phyloP scores from a whole-genome alignment of 129 eudicot species.

The Lactuca saligna region DNA sequence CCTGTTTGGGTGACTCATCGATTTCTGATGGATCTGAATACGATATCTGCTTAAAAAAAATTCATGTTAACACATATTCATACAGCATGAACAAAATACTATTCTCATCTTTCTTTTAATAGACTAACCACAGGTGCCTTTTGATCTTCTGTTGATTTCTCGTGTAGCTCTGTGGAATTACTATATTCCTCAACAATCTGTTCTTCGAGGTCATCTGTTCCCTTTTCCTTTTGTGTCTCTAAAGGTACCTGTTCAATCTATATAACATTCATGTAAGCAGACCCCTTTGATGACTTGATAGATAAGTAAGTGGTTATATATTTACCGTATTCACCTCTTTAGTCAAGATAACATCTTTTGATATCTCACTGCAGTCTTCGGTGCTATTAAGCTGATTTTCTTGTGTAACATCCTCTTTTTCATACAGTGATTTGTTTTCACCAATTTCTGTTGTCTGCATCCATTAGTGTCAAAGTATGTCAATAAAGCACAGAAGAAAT shows the following conservation, averaged over 20 bases:
- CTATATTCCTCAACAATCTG: slow-evolving; percentile 18
- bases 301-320: neutral
- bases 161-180: slow-evolving; percentile 17
- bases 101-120: neutral
- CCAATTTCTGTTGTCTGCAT: neutral
- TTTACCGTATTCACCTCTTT: slow-evolving; percentile 28
- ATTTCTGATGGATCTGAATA: slow-evolving; percentile 23
- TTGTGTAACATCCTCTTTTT: slow-evolving; percentile 18
- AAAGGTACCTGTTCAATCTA: slow-evolving; percentile 19
- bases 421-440: slow-evolving; percentile 1
- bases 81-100: neutral
- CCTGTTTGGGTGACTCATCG: slow-evolving; percentile 9
- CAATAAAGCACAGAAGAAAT: too few relatives aligned
- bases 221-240: slow-evolving; percentile 1
- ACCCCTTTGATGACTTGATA: slow-evolving; percentile 8
- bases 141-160: slow-evolving; percentile 17
- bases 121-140: slow-evolving; percentile 24
- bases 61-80: slow-evolving; percentile 8
- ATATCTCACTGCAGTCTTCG: slow-evolving; percentile 19
- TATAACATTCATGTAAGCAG: slow-evolving; percentile 12
- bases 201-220: slow-evolving; percentile 11
- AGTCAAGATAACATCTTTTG: slow-evolving; percentile 19
- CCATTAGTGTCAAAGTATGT: too few relatives aligned
- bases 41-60: slow-evolving; percentile 23
- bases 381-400: slow-evolving; percentile 13